Evolutionary conservation across 139 green algal species (phyloP).

Genomic region (Limnomonas spitsbergensis): DNA sequence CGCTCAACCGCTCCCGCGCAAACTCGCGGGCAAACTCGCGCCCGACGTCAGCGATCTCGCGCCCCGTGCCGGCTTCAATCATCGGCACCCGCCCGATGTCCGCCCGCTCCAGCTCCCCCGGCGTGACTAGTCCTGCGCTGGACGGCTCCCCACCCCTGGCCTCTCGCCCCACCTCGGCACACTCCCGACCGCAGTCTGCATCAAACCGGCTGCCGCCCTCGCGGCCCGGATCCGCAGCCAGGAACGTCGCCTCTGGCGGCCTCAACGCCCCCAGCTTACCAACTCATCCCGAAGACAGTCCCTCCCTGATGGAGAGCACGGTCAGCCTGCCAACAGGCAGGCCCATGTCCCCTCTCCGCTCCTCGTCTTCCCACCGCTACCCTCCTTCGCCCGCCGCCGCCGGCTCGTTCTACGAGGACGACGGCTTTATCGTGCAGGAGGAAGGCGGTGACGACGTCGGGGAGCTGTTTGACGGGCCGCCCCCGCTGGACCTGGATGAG

Average conservation of each 20-base stretch:
- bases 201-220: background rate
- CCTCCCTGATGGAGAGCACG: background rate
- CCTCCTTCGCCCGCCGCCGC: background rate
- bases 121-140: background rate
- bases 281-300: slow-evolving; percentile 2
- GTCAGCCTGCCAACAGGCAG: background rate
- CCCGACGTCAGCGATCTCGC: background rate
- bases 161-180: background rate
- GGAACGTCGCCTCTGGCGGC: background rate
- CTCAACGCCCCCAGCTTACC: background rate
- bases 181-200: background rate
- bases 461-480: slow-evolving; percentile 12
- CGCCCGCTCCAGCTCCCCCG: background rate
- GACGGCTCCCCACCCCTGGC: background rate
- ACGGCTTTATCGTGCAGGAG: background rate
- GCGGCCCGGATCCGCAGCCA: background rate
- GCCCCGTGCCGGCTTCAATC: too few species aligned
- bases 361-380: too few species aligned
- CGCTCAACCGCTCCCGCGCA: background rate
- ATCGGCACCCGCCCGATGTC: slow-evolving; percentile 9
- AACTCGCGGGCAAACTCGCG: background rate
- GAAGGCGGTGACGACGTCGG: slow-evolving; percentile 26
- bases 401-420: background rate
- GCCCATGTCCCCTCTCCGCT: too few species aligned
- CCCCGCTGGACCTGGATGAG: slow-evolving; percentile 11